A percentile compares a stretch with the other conserved stretches of the same genome.
Conservation (phyloP, 164 flowering plant species). For the Taxillus chinensis region DNA sequence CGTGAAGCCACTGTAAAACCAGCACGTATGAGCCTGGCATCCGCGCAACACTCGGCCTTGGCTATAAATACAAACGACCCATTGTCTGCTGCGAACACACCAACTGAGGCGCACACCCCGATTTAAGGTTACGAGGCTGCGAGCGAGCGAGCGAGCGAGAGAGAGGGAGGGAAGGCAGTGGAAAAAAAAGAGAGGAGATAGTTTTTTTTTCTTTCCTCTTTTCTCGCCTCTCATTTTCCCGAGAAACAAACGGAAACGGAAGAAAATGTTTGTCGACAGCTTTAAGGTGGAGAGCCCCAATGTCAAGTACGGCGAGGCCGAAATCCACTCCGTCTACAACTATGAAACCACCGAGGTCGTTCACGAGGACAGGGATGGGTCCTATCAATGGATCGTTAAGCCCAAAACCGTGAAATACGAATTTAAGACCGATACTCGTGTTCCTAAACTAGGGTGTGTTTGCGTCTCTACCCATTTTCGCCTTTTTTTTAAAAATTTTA, state of each 20-base stretch:
- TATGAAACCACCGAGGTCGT: constrained; percentile 93
- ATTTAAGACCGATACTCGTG: constrained; percentile 72
- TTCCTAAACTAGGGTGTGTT: constrained; percentile 91
- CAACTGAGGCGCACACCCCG: too few relatives aligned
- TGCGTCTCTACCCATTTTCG: neutral
- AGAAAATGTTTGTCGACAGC: constrained; percentile 82
- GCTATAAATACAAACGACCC: too few relatives aligned
- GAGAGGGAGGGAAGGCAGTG: too few relatives aligned
- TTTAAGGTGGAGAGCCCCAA: constrained; percentile 90
- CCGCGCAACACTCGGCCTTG: too few relatives aligned
- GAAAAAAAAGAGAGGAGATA: too few relatives aligned
- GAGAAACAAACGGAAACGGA: neutral
- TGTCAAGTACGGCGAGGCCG: constrained; percentile 72
- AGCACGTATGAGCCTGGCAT: too few relatives aligned
- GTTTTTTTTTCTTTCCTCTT: neutral
- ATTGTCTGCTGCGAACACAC: too few relatives aligned
- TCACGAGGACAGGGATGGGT: constrained; percentile 74
- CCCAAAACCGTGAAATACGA: constrained; percentile 85
- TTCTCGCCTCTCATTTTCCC: neutral
- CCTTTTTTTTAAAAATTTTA: neutral
- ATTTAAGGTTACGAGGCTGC: too few relatives aligned
- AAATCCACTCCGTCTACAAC: constrained; percentile 68
- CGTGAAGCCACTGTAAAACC: too few relatives aligned
- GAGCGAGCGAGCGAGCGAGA: too few relatives aligned
- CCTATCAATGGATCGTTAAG: constrained; percentile 83